Conservation (phyloP, 768 basidiomycete species). For the Amanita exitialis region DNA sequence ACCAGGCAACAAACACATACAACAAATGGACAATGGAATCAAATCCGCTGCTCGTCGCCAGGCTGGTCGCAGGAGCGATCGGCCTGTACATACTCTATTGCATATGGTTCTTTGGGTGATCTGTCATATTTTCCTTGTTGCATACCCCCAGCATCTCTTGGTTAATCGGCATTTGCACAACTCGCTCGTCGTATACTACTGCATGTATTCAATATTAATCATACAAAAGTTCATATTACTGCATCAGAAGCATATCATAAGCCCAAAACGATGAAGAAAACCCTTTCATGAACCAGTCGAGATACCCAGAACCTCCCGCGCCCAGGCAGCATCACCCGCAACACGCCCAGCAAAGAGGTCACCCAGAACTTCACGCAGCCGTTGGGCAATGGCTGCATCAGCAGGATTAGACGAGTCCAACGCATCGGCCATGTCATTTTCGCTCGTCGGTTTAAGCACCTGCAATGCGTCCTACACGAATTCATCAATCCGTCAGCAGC, state of each 20-base stretch:
- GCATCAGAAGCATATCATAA: not conserved
- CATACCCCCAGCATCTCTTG: not conserved
- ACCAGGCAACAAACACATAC: slow-evolving; percentile 23
- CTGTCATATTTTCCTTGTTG: not conserved
- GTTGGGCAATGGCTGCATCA: slow-evolving; percentile 36
- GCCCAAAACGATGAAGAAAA: not conserved
- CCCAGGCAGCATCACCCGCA: slow-evolving; percentile 54
- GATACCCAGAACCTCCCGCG: slow-evolving; percentile 21
- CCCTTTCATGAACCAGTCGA: not conserved
- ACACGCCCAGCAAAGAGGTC: slow-evolving; percentile 51
- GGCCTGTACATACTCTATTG: slow-evolving; percentile 21
- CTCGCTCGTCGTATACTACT: not conserved
- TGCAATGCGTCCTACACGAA: slow-evolving; percentile 45
- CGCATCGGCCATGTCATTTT: slow-evolving; percentile 46
- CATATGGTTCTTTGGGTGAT: slow-evolving; percentile 20
- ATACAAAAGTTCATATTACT: not conserved
- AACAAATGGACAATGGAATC: slow-evolving; percentile 28
- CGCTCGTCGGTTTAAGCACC: slow-evolving; percentile 37
- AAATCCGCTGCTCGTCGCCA: slow-evolving; percentile 21
- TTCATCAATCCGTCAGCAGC: not conserved
- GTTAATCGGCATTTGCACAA: not conserved
- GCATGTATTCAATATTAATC: not conserved
- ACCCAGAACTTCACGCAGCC: slow-evolving; percentile 47
- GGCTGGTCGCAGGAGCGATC: slow-evolving; percentile 19
- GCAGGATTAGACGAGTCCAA: slow-evolving; percentile 37